Conservation (phyloP, 345 rosid species). For the Camelina sativa region DNA sequence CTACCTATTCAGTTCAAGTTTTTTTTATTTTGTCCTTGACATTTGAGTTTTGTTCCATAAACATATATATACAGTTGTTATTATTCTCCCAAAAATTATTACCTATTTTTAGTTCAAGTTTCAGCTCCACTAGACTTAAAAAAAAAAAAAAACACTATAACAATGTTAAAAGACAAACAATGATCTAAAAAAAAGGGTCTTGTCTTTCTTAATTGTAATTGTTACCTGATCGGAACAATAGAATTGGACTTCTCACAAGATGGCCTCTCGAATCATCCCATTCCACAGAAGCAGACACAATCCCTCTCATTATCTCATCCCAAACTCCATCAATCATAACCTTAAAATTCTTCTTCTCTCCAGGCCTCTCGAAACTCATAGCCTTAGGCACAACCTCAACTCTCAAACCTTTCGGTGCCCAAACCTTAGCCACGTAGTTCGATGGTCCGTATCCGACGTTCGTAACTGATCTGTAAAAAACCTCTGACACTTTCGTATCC, state of each 20-base stretch:
- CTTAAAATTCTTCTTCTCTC: conserved; percentile 54
- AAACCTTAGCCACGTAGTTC: conserved; percentile 56
- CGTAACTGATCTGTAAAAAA: conserved; percentile 68
- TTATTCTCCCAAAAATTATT: neutral
- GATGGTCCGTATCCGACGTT: conserved; percentile 56
- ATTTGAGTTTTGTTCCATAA: neutral
- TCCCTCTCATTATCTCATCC: conserved; percentile 21
- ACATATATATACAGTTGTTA: neutral
- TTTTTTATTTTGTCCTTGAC: too few species aligned
- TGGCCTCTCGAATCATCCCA: conserved; percentile 67
- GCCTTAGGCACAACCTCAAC: conserved; percentile 58
- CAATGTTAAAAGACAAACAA: neutral
- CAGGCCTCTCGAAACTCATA: conserved; percentile 45
- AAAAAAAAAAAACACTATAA: neutral
- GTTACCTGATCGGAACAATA: conserved; percentile 43
- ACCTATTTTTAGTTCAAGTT: neutral
- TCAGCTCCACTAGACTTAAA: neutral
- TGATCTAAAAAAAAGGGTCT: neutral
- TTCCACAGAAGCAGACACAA: conserved; percentile 57
- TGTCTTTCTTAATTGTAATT: neutral
- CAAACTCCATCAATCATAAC: conserved; percentile 58
- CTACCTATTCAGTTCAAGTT: too few species aligned
- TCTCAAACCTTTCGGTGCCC: conserved; percentile 53
- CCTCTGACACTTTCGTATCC: conserved; percentile 46
- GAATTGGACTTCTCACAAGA: conserved; percentile 61